These are phyloP conservation scores for Guadua angustifolia DNA, from an alignment of 176 grass and related monocot genomes.

Conservation along the genomic window DNA sequence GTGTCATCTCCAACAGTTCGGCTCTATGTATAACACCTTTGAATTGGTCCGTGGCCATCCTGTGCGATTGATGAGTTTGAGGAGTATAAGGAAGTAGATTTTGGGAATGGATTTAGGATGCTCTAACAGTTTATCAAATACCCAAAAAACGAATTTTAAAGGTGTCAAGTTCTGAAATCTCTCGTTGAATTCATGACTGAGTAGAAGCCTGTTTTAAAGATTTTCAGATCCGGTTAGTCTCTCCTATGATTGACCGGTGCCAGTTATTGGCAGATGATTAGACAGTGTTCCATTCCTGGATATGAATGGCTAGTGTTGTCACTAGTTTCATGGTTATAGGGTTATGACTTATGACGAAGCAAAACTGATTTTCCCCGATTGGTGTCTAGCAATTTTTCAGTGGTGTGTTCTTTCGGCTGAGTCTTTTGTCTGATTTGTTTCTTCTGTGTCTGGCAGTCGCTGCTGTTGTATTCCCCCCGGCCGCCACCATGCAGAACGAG, in stretches of 20 bases:
- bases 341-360: neutral
- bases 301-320: neutral
- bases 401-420: neutral
- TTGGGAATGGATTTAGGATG: too few relatives aligned
- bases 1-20: too few relatives aligned
- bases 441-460: neutral
- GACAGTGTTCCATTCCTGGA: neutral
- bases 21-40: too few relatives aligned
- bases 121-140: too few relatives aligned
- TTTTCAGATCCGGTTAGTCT: neutral
- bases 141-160: too few relatives aligned
- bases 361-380: neutral
- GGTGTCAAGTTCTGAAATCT: too few relatives aligned
- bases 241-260: neutral
- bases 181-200: neutral
- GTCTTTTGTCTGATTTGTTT: neutral
- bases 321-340: neutral
- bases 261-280: neutral
- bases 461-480: conserved; percentile 8
- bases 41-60: too few relatives aligned
- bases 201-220: neutral
- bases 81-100: too few relatives aligned
- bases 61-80: too few relatives aligned
- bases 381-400: neutral
- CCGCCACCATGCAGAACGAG: conserved; percentile 70